Conservation (phyloP, 1,284 basidiomycete species). For the Athelia sp. region DNA sequence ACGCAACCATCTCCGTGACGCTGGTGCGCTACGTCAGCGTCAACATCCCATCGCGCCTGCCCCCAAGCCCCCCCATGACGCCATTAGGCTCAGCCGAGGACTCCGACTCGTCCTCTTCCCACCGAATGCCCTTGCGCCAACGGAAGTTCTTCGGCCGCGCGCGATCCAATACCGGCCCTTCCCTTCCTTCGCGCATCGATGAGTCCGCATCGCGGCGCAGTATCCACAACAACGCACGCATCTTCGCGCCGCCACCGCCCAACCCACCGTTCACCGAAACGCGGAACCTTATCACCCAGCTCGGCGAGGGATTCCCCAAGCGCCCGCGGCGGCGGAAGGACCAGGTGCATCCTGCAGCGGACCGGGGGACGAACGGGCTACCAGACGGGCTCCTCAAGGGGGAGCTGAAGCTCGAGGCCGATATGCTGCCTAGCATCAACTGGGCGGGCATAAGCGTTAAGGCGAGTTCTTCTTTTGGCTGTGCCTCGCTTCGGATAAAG, state of each 20-base stretch:
- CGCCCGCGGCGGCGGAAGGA: conserved; percentile 43
- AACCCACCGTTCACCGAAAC: conserved; percentile 39
- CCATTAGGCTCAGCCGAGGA: conserved; percentile 44
- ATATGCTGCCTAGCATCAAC: conserved; percentile 60
- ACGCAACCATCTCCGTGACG: conserved; percentile 62
- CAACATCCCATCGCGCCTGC: conserved; percentile 30
- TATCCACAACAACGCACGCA: conserved; percentile 32
- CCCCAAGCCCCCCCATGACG: conserved; percentile 41
- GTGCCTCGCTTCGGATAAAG: conserved; percentile 9
- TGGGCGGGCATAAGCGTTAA: conserved; percentile 64
- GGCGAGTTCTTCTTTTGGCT: conserved; percentile 32
- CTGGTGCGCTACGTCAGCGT: conserved; percentile 53
- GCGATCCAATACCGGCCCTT: conserved; percentile 30
- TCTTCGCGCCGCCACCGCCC: conserved; percentile 36
- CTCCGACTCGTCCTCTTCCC: conserved; percentile 29
- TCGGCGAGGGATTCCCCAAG: conserved; percentile 65
- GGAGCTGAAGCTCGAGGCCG: conserved; percentile 44
- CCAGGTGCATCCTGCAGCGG: conserved; percentile 36
- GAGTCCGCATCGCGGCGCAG: conserved; percentile 7
- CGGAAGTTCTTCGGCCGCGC: conserved; percentile 29
- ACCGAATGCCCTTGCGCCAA: conserved; percentile 28
- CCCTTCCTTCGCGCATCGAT: conserved; percentile 20
- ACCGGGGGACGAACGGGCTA: conserved; percentile 40
- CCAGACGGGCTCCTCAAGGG: conserved; percentile 66
- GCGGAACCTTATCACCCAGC: conserved; percentile 45